A percentile compares a stretch with the other conserved stretches of the same genome.
Conservation (phyloP, 2,329 filamentous ascomycete genomes). For the Phaeoacremonium minimum region DNA sequence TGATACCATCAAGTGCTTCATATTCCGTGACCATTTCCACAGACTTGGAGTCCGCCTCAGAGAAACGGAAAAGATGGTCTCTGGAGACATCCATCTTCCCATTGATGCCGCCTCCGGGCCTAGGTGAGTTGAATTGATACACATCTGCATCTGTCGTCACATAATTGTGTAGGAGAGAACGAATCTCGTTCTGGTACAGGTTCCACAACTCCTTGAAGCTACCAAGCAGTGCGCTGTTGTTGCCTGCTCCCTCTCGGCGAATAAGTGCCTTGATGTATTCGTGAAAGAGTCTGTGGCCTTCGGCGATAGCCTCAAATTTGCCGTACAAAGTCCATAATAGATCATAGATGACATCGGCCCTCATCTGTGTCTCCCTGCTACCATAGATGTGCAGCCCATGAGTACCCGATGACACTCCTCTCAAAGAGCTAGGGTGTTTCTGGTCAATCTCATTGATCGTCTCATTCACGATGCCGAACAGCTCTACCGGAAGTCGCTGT, state of each 20-base stretch:
- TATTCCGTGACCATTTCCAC: conserved; percentile 77
- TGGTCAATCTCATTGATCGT: conserved; percentile 92
- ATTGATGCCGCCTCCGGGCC: conserved; percentile 39
- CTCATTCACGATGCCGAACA: conserved; percentile 91
- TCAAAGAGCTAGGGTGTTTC: conserved; percentile 78
- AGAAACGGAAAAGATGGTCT: conserved; percentile 77
- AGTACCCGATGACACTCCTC: conserved; percentile 48
- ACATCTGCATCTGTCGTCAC: conserved; percentile 85
- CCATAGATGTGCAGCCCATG: conserved; percentile 60
- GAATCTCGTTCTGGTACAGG: conserved; percentile 94
- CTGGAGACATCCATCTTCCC: conserved; percentile 43
- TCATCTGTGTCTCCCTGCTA: conserved; percentile 68
- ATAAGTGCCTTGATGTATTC: conserved; percentile 87
- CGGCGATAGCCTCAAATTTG: conserved; percentile 95
- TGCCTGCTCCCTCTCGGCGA: conserved; percentile 68
- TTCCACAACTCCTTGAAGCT: conserved; percentile 98
- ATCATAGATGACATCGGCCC: conserved; percentile 83
- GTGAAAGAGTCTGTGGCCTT: conserved; percentile 89
- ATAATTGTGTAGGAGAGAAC: conserved; percentile 91
- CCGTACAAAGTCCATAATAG: conserved; percentile 89
- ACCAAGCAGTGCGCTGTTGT: conserved; percentile 65
- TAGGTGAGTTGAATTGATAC: conserved; percentile 55
- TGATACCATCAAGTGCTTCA: conserved; percentile 84
- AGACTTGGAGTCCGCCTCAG: conserved; percentile 78
- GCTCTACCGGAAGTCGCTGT: conserved; percentile 85